Base-by-base conservation (phyloP, 495 filamentous ascomycete genomes). In the Xylaria scruposa region DNA sequence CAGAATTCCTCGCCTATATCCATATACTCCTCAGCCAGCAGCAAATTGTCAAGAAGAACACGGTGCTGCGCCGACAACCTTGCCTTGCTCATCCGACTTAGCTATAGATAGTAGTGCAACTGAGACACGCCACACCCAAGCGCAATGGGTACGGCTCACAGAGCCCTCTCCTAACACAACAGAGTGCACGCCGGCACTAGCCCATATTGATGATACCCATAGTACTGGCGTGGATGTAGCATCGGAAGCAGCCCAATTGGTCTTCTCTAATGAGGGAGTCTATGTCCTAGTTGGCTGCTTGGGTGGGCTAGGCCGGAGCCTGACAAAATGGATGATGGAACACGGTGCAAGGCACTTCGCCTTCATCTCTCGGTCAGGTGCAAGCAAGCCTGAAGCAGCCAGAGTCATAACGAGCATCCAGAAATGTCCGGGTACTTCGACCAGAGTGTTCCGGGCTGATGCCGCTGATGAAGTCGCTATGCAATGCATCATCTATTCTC, bases 231-330 rank as follows among this genome's bases (percentile, higher is more conserved):
- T 13, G n/a, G 58, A 40, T 9, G 12, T n/a, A 8, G 29, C 60
- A 31, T 44, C 60, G 8, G 40, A 46, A 46, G 42, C 61, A 64
- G 15, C 61, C 19, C 42, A 64, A 4, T 1, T 17, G 15, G 17
- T 21, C n/a, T 42, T 64, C 13, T 47, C 40, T 31, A 5, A 26
- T n/a, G 74, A 84, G 47, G 81, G 75, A 4, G 81, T 79, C 12
- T 90, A 90, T 66, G 64, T 90, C 15, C 73, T 90, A 2, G 78
- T 85, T 21, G 87, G 88, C 6, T 86, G 88, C 44, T 80, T 90
- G 2, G 86, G 88, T 5, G 89, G 87, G 0, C 77, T 91, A 8
- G 88, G 89, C 19, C 81, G 84, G 13, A 81, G 82, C 49, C 73
- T 91, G 24, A 79, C 85, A 8, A 76, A 61, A 1, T 87, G 82